phyloP scores from a whole-genome alignment of 225 moss, liverwort and hornwort genomes.

The Anthoceros angustus region DNA sequence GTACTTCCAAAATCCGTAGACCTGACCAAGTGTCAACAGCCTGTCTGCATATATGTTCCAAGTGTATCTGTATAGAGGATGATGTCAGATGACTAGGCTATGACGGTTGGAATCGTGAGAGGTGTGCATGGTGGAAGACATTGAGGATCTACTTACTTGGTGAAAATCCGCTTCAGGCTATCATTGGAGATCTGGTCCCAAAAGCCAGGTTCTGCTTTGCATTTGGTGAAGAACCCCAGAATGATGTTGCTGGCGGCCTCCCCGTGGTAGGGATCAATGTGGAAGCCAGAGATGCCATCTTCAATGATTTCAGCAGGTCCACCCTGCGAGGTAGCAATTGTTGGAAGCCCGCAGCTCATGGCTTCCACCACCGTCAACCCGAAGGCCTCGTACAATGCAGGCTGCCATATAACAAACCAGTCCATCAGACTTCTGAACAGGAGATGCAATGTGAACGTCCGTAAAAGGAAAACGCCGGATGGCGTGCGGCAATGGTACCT shows the following conservation, averaged over 20 bases:
- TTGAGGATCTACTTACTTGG: slow-evolving; percentile 26
- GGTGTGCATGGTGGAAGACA: neutral
- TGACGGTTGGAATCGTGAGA: too few species aligned
- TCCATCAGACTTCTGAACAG: neutral
- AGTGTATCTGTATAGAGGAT: slow-evolving; percentile 25
- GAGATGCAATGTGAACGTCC: neutral
- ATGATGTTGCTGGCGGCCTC: slow-evolving; percentile 31
- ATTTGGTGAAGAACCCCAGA: slow-evolving; percentile 52
- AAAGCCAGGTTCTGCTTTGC: slow-evolving; percentile 28
- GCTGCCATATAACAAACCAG: slow-evolving; percentile 20
- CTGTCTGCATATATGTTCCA: slow-evolving; percentile 41
- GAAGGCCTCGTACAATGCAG: slow-evolving; percentile 78
- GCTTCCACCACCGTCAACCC: slow-evolving; percentile 86
- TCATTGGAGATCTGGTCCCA: slow-evolving; percentile 47
- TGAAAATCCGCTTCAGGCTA: slow-evolving; percentile 56
- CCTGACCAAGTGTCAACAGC: slow-evolving; percentile 35
- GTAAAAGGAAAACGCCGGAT: neutral
- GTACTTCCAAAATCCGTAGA: slow-evolving; percentile 48
- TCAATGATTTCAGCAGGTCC: slow-evolving; percentile 78
- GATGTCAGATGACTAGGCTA: neutral
- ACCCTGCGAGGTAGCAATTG: slow-evolving; percentile 59
- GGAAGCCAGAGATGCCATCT: slow-evolving; percentile 54
- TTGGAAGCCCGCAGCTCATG: slow-evolving; percentile 68
- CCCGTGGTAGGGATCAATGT: slow-evolving; percentile 65
- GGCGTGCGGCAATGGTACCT: slow-evolving; percentile 12